A percentile compares a stretch with the other conserved stretches of the same genome.
phyloP scores from a whole-genome alignment of 257 asterid genomes.

The Eustoma russellianum region DNA sequence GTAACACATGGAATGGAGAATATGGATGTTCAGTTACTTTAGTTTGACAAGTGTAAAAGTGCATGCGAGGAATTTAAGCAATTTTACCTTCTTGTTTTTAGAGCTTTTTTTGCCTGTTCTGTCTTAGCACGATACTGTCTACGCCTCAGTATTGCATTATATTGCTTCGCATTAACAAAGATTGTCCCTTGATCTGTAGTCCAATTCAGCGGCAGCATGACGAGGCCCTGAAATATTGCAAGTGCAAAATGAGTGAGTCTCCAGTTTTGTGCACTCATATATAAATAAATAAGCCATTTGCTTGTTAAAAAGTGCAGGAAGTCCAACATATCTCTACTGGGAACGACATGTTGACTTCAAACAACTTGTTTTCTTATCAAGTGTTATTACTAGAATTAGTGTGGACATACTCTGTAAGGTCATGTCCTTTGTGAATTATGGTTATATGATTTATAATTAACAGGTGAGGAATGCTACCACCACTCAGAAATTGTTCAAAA shows the following conservation, averaged over 20 bases:
- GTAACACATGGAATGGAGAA: too few species aligned
- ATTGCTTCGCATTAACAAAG: slow-evolving; percentile 79
- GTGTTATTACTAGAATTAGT: too few species aligned
- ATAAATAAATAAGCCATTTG: not conserved
- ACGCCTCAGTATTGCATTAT: slow-evolving; percentile 67
- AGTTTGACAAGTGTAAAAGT: too few species aligned
- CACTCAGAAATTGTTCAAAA: too few species aligned
- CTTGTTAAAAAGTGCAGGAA: too few species aligned
- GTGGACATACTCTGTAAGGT: too few species aligned
- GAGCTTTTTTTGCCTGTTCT: slow-evolving; percentile 27
- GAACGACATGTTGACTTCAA: not conserved
- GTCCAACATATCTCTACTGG: too few species aligned
- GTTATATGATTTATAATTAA: too few species aligned
- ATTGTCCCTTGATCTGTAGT: slow-evolving; percentile 45
- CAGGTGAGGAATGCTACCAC: too few species aligned
- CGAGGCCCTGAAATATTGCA: slow-evolving; percentile 41
- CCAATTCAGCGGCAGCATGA: slow-evolving; percentile 62
- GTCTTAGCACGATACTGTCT: slow-evolving; percentile 63
- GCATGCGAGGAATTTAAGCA: not conserved
- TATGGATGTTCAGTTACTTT: too few species aligned
- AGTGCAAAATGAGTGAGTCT: slow-evolving; percentile 1
- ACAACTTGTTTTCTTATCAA: too few species aligned
- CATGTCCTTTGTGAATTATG: too few species aligned
- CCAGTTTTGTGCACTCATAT: not conserved
- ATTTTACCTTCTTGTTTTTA: slow-evolving; percentile 47